phyloP scores from a whole-genome alignment of 176 grass and related monocot genomes.

The Tillandsia fasciculata region DNA sequence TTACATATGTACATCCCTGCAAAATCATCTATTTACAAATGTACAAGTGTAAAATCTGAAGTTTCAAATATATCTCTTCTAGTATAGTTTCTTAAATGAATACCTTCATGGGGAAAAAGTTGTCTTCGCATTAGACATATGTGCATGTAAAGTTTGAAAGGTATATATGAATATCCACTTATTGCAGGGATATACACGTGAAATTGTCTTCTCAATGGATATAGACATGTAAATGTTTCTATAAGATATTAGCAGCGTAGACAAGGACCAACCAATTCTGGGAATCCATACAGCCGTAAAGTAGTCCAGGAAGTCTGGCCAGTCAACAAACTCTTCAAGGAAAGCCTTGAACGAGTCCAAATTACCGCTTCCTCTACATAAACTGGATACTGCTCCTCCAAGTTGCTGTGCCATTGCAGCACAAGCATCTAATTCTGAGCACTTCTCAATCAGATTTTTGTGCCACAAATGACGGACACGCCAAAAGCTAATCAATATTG shows the following conservation, averaged over 20 bases:
- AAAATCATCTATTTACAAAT: no score
- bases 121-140: no score
- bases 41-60: no score
- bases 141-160: neutral
- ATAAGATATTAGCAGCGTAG: conserved; percentile 13
- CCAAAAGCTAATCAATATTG: conserved; percentile 76
- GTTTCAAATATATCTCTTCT: no score
- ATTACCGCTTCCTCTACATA: conserved; percentile 50
- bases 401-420: conserved; percentile 41
- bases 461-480: conserved; percentile 60
- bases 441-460: conserved; percentile 67
- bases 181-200: no score
- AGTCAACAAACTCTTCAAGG: conserved; percentile 56
- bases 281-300: conserved; percentile 69
- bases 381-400: conserved; percentile 46
- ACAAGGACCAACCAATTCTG: conserved; percentile 59
- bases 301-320: conserved; percentile 66
- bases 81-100: no score
- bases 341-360: conserved; percentile 59
- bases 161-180: no score
- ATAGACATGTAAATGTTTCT: no score
- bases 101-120: no score
- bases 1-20: no score
- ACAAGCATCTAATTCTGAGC: conserved; percentile 44
- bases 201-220: no score